Conservation (phyloP, 2,329 filamentous ascomycete species). For the Ophiostoma populinum region DNA sequence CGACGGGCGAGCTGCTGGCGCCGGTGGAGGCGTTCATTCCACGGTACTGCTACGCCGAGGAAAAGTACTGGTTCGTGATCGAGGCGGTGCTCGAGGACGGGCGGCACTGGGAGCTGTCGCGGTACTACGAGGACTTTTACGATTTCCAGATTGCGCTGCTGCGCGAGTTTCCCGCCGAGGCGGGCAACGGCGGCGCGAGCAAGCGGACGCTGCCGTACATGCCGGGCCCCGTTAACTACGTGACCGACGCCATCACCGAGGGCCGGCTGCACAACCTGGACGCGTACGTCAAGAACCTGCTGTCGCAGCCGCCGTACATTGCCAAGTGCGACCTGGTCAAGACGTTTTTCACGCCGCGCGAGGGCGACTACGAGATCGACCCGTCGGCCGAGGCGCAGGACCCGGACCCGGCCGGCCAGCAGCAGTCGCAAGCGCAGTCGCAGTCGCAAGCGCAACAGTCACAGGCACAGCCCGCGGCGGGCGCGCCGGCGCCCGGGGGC, state of each 20-base stretch:
- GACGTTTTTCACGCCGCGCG: constrained; percentile 76
- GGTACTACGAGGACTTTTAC: constrained; percentile 97
- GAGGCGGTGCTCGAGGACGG: constrained; percentile 83
- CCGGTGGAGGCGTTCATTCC: constrained; percentile 76
- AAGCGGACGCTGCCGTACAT: constrained; percentile 84
- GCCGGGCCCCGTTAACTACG: constrained; percentile 93
- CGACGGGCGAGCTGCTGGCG: constrained; percentile 42
- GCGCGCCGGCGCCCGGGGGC: background rate
- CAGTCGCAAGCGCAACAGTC: constrained; percentile 15
- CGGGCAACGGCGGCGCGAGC: constrained; percentile 65
- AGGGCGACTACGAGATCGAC: constrained; percentile 88
- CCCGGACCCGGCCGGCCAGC: constrained; percentile 17
- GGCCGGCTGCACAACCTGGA: constrained; percentile 84
- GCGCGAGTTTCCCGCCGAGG: constrained; percentile 80
- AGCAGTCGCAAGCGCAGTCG: constrained; percentile 17
- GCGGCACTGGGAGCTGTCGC: constrained; percentile 77
- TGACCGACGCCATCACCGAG: constrained; percentile 94
- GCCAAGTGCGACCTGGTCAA: constrained; percentile 69
- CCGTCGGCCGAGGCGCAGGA: constrained; percentile 38
- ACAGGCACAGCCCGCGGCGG: too few species aligned
- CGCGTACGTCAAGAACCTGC: constrained; percentile 83
- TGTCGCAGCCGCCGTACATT: constrained; percentile 72
- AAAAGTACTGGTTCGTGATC: constrained; percentile 98
- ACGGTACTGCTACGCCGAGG: constrained; percentile 86
- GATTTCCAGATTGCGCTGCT: constrained; percentile 94